These are phyloP conservation scores for Crithidia brevicula DNA, from an alignment of 208 protist species.

Conservation along the genomic window DNA sequence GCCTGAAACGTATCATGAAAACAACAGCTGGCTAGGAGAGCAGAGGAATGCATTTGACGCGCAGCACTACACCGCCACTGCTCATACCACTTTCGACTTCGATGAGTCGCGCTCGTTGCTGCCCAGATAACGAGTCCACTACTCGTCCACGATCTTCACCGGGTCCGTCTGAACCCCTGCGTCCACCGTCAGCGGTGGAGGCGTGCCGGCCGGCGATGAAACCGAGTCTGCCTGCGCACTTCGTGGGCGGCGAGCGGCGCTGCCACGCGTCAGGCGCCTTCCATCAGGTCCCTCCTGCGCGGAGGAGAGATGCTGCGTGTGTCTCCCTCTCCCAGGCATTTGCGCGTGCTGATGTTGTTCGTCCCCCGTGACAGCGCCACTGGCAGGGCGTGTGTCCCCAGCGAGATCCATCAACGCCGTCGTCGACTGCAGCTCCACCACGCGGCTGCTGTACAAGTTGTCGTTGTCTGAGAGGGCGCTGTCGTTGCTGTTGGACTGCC, in stretches of 20 bases:
- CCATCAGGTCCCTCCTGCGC: background rate
- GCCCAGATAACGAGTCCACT: too few relatives aligned
- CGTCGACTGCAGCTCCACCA: conserved; percentile 42
- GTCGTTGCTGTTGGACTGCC: conserved; percentile 4
- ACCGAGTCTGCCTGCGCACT: background rate
- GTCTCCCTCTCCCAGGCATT: background rate
- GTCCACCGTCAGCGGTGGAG: conserved; percentile 30
- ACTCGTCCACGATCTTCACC: conserved; percentile 54
- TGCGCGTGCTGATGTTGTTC: conserved; percentile 6
- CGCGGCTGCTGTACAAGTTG: conserved; percentile 14
- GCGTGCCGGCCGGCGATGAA: background rate
- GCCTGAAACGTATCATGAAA: too few relatives aligned
- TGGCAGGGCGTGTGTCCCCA: background rate
- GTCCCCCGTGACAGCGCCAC: background rate
- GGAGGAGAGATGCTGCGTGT: background rate
- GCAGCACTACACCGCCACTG: too few relatives aligned
- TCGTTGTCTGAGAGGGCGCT: conserved; percentile 18
- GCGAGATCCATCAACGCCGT: conserved; percentile 29
- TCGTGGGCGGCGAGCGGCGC: background rate
- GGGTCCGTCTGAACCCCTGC: conserved; percentile 65
- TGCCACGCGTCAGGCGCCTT: background rate
- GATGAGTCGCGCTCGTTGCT: too few relatives aligned
- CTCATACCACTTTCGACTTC: too few relatives aligned
- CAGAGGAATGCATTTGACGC: too few relatives aligned
- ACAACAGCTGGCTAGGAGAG: too few relatives aligned